Evolutionary conservation across 441 rosid genomes (phyloP).

Genomic region (Cnidoscolus chayamansa): DNA sequence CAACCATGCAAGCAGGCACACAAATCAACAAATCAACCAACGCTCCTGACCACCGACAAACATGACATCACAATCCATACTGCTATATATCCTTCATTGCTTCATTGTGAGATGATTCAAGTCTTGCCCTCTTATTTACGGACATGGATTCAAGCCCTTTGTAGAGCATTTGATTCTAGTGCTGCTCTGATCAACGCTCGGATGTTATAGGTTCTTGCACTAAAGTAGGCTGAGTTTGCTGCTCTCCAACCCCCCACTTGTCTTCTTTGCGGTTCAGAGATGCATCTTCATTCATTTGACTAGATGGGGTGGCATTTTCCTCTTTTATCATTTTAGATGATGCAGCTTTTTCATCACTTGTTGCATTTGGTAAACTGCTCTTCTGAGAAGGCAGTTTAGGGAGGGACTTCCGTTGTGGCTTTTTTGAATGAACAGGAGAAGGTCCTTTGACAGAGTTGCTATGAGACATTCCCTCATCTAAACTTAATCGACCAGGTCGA

Average conservation of each 20-base stretch:
- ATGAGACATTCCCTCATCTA: slow-evolving; percentile 55
- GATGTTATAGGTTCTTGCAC: slow-evolving; percentile 32
- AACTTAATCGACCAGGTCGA: slow-evolving; percentile 51
- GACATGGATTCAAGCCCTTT: slow-evolving; percentile 26
- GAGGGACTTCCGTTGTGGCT: slow-evolving; percentile 75
- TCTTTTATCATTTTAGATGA: slow-evolving; percentile 36
- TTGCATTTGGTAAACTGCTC: slow-evolving; percentile 41
- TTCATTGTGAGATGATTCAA: slow-evolving; percentile 31
- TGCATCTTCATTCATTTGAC: slow-evolving; percentile 30
- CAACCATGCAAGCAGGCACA: slow-evolving; percentile 37
- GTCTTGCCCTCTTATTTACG: slow-evolving; percentile 35
- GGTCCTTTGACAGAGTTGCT: slow-evolving; percentile 45
- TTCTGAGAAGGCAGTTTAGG: slow-evolving; percentile 89
- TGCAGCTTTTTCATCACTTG: slow-evolving; percentile 27
- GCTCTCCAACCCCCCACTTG: slow-evolving; percentile 23
- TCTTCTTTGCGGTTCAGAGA: slow-evolving; percentile 28
- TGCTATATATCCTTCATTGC: slow-evolving; percentile 30
- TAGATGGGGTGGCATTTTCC: slow-evolving; percentile 26
- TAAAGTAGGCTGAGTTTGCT: slow-evolving; percentile 28
- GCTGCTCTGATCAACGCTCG: slow-evolving; percentile 30
- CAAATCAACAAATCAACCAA: slow-evolving; percentile 37
- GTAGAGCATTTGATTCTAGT: slow-evolving; percentile 23
- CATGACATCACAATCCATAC: slow-evolving; percentile 35
- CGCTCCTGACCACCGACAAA: slow-evolving; percentile 40
- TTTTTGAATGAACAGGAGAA: slow-evolving; percentile 49